Base-by-base conservation (phyloP, 169 alveolate genomes). In the Cryptosporidium andersoni region DNA sequence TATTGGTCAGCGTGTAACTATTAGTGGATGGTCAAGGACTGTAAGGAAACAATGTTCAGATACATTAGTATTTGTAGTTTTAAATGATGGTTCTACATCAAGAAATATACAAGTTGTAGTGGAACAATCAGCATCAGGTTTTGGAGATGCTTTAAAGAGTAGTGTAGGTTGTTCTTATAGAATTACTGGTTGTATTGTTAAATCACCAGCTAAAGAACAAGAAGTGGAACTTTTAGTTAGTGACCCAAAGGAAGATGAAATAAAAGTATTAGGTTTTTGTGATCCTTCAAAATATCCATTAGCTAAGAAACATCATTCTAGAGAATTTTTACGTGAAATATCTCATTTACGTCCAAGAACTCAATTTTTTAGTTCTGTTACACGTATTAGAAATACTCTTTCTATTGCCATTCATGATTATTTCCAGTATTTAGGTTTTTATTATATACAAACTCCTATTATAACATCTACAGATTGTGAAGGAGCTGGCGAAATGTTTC, bases 401-500 rank as follows among this genome's bases (percentile, higher is more conserved):
- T 96, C 99, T 3, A 89, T 92, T 85, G 99, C 99, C 34, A 97
- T 99, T 6, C 99, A 97, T 66, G 81, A 91, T 11, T 98, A 94
- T 90, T 98, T 97, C 95, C 96, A 96, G 90, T 82, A 93, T 6
- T 89, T 96, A 55, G 99, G 99, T 3, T 98, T 97, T 88, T 90
- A 93, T 64, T 97, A 97, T 91, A 93, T 98, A 42, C 99, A 97
- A 67, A 97, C 99, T 25, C 99, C 99, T 12, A 91, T 97, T 16
- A 97, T 98, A 58, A 98, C 99, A 2, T 96, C 99, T 1, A 94
- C 99, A 8, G 99, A 98, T 88, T 98, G 99, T 81, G 99, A 98
- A 91, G 99, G 99, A 16, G 99, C 99, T 6, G 99, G 99, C 34
- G 99, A 98, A 89, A 97, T 98, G 98, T 97, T 97, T 91, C 94